phyloP scores from a whole-genome alignment of 768 basidiomycete species.

The Solioccasus polychromus region DNA sequence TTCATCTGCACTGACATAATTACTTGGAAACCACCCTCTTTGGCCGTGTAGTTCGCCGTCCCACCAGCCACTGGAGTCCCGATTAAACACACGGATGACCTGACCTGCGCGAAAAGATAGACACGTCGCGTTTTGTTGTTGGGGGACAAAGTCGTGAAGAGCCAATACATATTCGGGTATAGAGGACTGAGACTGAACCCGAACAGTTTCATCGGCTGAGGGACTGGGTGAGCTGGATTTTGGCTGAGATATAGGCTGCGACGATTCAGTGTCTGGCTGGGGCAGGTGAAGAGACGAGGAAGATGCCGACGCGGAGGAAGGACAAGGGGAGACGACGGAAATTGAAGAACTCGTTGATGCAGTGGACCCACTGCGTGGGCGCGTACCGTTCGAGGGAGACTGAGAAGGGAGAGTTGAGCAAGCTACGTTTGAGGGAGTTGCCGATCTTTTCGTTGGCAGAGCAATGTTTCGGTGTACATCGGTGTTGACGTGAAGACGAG shows the following conservation, averaged over 20 bases:
- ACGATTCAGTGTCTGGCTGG: conserved; percentile 30
- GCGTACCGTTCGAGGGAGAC: conserved; percentile 15
- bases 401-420: conserved; percentile 19
- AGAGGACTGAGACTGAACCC: conserved; percentile 28
- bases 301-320: conserved; percentile 46
- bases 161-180: conserved; percentile 78
- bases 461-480: conserved; percentile 34
- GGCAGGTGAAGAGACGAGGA: conserved; percentile 49
- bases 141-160: conserved; percentile 85
- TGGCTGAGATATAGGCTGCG: conserved; percentile 9
- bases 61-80: conserved; percentile 95
- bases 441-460: conserved; percentile 31
- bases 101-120: conserved; percentile 89
- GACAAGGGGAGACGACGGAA: conserved; percentile 53
- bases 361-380: conserved; percentile 50
- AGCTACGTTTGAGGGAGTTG: conserved; percentile 30
- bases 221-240: conserved; percentile 40
- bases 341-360: conserved; percentile 57
- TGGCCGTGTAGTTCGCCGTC: conserved; percentile 89
- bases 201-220: conserved; percentile 48
- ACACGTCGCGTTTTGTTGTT: conserved; percentile 71
- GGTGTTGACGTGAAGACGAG: conserved; percentile 49
- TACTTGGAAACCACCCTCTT: conserved; percentile 98
- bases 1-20: conserved; percentile 78
- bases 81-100: conserved; percentile 85